phyloP scores from a whole-genome alignment of 768 basidiomycete species.

The Cyathus striatus region DNA sequence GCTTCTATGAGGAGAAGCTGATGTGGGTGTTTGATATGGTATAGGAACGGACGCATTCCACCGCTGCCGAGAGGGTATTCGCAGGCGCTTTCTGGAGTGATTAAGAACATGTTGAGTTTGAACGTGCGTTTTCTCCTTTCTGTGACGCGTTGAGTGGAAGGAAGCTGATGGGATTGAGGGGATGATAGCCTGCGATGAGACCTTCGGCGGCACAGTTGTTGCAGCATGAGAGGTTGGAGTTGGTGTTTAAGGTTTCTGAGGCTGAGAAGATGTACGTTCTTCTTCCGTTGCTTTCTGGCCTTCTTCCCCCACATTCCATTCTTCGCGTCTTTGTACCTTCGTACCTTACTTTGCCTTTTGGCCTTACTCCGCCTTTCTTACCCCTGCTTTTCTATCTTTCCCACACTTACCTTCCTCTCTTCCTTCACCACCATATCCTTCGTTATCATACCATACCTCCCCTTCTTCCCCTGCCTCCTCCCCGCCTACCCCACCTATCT shows the following conservation, averaged over 20 bases:
- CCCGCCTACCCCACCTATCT: too few species aligned
- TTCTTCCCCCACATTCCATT: not conserved
- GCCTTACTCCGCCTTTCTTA: too few species aligned
- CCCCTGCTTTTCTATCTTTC: too few species aligned
- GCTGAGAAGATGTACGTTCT: slow-evolving; percentile 71
- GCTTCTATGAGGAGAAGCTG: too few species aligned
- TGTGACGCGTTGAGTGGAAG: too few species aligned
- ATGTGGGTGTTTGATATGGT: not conserved
- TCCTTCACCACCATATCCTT: too few species aligned
- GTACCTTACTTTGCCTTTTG: too few species aligned
- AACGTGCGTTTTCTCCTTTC: slow-evolving; percentile 44
- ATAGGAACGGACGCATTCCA: slow-evolving; percentile 84
- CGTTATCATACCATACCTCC: too few species aligned
- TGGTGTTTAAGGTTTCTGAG: slow-evolving; percentile 68
- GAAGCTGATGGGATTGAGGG: too few species aligned
- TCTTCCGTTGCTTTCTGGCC: not conserved
- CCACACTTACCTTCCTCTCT: too few species aligned
- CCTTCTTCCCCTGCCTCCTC: too few species aligned
- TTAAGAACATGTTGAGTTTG: slow-evolving; percentile 83
- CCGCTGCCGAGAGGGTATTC: slow-evolving; percentile 84
- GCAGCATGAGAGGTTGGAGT: slow-evolving; percentile 71
- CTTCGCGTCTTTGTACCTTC: too few species aligned
- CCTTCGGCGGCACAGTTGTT: slow-evolving; percentile 79
- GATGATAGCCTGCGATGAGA: slow-evolving; percentile 86
- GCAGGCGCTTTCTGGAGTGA: slow-evolving; percentile 61